phyloP scores from a whole-genome alignment of 768 basidiomycete species.

The Naganishia onofrii region DNA sequence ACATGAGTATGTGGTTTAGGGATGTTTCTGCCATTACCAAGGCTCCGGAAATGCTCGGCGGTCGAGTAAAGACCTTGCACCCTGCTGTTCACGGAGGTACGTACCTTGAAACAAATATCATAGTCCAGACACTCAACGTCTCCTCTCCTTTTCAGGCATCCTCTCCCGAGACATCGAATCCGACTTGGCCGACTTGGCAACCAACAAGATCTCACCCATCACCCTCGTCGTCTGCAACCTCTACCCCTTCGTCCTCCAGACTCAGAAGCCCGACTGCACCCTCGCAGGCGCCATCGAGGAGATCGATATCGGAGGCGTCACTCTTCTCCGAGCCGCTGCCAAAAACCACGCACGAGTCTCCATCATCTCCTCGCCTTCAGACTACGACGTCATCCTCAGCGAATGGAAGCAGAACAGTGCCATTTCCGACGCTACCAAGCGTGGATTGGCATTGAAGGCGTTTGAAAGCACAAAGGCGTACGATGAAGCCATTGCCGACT shows the following conservation, averaged over 20 bases:
- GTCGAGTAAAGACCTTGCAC: constrained; percentile 95
- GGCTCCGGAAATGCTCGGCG: constrained; percentile 97
- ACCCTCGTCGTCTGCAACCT: constrained; percentile 98
- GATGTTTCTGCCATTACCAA: constrained; percentile 97
- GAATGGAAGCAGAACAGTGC: constrained; percentile 72
- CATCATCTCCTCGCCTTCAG: constrained; percentile 60
- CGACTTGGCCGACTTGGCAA: constrained; percentile 77
- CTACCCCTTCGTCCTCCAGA: constrained; percentile 90
- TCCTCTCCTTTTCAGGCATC: constrained; percentile 63
- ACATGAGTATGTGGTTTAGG: constrained; percentile 55
- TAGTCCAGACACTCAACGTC: background rate
- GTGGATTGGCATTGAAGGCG: constrained; percentile 86
- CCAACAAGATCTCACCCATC: constrained; percentile 85
- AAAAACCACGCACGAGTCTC: constrained; percentile 95
- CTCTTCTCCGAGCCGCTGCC: constrained; percentile 91
- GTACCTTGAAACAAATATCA: constrained; percentile 29
- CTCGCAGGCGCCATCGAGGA: constrained; percentile 92
- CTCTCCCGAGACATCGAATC: constrained; percentile 87
- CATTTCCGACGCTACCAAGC: constrained; percentile 68
- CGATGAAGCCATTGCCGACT: constrained; percentile 90
- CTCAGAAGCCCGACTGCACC: constrained; percentile 76
- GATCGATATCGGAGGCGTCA: constrained; percentile 98
- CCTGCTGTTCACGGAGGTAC: constrained; percentile 95
- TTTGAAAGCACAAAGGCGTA: constrained; percentile 95
- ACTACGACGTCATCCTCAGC: constrained; percentile 77